Percentiles rank a stretch among this genome's conserved stretches.
Evolutionary conservation across 2,329 filamentous ascomycete genomes (phyloP).

Genomic region (Arachnomyces sp.): DNA sequence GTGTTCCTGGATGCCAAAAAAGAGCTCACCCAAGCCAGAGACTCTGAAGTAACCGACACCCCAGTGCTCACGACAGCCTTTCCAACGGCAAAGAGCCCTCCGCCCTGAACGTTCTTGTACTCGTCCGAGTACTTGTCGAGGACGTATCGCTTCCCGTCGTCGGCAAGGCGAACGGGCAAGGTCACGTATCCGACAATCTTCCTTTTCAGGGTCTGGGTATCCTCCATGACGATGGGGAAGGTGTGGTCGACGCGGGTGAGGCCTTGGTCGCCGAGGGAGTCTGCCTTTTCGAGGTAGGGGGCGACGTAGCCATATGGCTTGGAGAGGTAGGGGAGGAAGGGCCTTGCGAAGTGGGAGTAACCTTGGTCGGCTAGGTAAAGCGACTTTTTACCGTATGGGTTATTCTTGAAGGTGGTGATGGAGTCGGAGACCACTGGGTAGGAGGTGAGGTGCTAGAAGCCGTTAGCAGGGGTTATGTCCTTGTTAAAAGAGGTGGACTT

Average conservation of each 20-base stretch:
- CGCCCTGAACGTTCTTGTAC: conserved; percentile 42
- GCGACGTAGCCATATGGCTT: conserved; percentile 74
- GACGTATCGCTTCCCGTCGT: conserved; percentile 44
- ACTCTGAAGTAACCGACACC: conserved; percentile 58
- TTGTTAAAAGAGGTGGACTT: conserved; percentile 21
- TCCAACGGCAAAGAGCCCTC: conserved; percentile 56
- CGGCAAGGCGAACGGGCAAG: conserved; percentile 55
- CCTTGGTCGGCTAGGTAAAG: conserved; percentile 65
- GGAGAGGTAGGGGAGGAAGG: conserved; percentile 67
- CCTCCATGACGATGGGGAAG: conserved; percentile 67
- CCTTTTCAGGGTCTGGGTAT: conserved; percentile 60
- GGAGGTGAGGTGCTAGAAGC: conserved; percentile 63
- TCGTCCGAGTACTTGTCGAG: conserved; percentile 36
- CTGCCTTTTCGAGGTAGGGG: conserved; percentile 76
- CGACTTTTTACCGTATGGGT: conserved; percentile 76
- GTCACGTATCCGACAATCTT: conserved; percentile 55
- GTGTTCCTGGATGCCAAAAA: conserved; percentile 57
- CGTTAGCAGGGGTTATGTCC: conserved; percentile 11
- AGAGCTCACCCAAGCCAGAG: conserved; percentile 52
- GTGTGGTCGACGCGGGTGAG: conserved; percentile 59
- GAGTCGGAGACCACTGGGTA: conserved; percentile 78
- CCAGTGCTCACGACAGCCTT: conserved; percentile 63
- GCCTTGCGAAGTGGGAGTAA: conserved; percentile 68
- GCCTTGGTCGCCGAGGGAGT: conserved; percentile 65
- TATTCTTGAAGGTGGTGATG: conserved; percentile 68